phyloP scores from a whole-genome alignment of 1,284 basidiomycete species.

The Cystobasidiaceae sp. region DNA sequence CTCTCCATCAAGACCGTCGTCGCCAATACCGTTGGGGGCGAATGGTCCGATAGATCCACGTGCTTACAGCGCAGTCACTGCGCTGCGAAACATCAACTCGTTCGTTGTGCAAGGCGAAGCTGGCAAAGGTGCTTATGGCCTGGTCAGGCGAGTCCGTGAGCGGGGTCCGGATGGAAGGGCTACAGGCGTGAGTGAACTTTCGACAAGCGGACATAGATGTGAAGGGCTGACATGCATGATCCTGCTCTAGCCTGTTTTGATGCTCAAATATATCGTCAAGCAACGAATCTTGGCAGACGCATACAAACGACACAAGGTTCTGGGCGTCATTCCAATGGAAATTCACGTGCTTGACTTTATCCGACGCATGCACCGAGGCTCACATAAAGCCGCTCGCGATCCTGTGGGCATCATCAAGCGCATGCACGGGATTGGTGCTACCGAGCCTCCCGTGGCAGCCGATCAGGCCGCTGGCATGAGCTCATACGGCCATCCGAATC shows the following conservation, averaged over 20 bases:
- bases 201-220: too few relatives aligned
- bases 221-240: not conserved
- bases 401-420: conserved; percentile 49
- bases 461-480: conserved; percentile 2
- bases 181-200: conserved; percentile 66
- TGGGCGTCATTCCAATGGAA: conserved; percentile 97
- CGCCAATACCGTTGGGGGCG: conserved; percentile 29
- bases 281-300: conserved; percentile 96
- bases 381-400: conserved; percentile 44
- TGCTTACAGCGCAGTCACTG: conserved; percentile 39
- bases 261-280: conserved; percentile 98
- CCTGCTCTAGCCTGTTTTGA: conserved; percentile 56
- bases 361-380: conserved; percentile 65
- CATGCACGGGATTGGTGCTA: conserved; percentile 43
- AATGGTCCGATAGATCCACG: conserved; percentile 39
- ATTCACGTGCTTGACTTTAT: conserved; percentile 89
- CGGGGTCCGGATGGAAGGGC: conserved; percentile 64
- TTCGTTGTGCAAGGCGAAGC: conserved; percentile 80
- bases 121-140: conserved; percentile 92
- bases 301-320: conserved; percentile 93
- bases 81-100: conserved; percentile 59
- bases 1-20: conserved; percentile 8
- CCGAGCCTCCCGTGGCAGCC: conserved; percentile 42
- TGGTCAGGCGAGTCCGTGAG: conserved; percentile 85
- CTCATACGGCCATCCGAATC: conserved; percentile 72